Evolutionary conservation across 2,329 filamentous ascomycete genomes (phyloP), one percentile per base, ranked within the genome.

Genomic region (Hypomyces rosellus): DNA sequence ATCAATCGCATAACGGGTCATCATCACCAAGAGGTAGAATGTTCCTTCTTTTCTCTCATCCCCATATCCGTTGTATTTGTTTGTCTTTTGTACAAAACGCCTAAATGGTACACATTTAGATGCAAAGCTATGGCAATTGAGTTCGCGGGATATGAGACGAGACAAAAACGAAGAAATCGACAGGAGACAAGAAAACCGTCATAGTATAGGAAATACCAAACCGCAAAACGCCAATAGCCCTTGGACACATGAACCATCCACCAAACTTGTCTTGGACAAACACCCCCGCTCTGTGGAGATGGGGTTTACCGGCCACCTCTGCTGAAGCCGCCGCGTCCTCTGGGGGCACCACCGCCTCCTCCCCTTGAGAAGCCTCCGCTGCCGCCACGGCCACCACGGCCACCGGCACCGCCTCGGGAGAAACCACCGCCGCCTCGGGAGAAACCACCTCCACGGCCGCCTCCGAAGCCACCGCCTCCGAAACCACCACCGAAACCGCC

Each of bases 401-500:
- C 54, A 3, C 55, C 48, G 9, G 63, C 64, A 25, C 64, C 59
- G 40, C 63, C 63, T 9, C 67, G 55, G 30, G 61, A 61, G 46
- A 61, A 57, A 40, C 69, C 66, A 15, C 69, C 65, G 38, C 66
- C 61, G 16, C 58, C n/a, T n/a, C n/a, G n/a, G n/a, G n/a, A n/a
- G n/a, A n/a, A 52, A 45, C 67, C 34, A n/a, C 46, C 46, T 6
- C 50, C 50, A n/a, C 76, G 68, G 48, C 72, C 66, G 37, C 69
- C 64, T 30, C 25, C 25, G 25, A 30, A 30, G 49, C 68, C 67
- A 33, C 68, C 62, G 48, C 70, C 65, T 30, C 25, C 25, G 25
- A 30, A 30, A 49, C 68, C 67, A 33, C 68, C 62, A 48, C 70
- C 65, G 54, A 72, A 72, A 42, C 61, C 61, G 13, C 65, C 60